phyloP scores from a whole-genome alignment of 2,329 filamentous ascomycete genomes.

The Peltaster fructicola region DNA sequence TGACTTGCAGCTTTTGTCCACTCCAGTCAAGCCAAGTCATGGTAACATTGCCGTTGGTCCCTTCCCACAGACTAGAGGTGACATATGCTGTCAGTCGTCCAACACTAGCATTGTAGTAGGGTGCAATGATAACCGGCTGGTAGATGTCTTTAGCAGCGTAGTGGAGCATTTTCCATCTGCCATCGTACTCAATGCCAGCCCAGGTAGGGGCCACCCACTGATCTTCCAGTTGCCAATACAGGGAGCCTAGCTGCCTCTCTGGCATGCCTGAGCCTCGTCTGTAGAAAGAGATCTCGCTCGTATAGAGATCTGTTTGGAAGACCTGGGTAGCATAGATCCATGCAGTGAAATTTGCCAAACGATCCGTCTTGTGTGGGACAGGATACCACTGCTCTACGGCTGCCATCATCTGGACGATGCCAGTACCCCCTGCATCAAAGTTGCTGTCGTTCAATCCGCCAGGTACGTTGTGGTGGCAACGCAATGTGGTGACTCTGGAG shows the following conservation, averaged over 20 bases:
- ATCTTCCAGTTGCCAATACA: slow-evolving; percentile 51
- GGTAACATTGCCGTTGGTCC: slow-evolving; percentile 27
- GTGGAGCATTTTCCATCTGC: slow-evolving; percentile 45
- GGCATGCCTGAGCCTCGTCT: slow-evolving; percentile 39
- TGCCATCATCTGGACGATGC: slow-evolving; percentile 41
- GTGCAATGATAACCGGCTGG: slow-evolving; percentile 39
- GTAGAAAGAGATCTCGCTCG: slow-evolving; percentile 43
- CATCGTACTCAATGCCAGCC: slow-evolving; percentile 45
- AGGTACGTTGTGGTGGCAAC: slow-evolving; percentile 42
- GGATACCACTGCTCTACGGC: slow-evolving; percentile 41
- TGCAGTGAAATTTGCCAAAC: slow-evolving; percentile 39
- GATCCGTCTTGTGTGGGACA: slow-evolving; percentile 33
- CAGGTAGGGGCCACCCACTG: slow-evolving; percentile 43
- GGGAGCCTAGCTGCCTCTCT: slow-evolving; percentile 39
- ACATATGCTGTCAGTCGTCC: slow-evolving; percentile 36
- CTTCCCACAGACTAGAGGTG: slow-evolving; percentile 39
- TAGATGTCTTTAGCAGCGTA: slow-evolving; percentile 41
- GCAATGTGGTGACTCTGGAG: slow-evolving; percentile 34
- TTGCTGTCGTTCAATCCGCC: slow-evolving; percentile 31
- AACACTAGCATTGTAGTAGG: slow-evolving; percentile 35
- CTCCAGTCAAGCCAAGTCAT: slow-evolving; percentile 35
- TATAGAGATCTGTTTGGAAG: slow-evolving; percentile 47
- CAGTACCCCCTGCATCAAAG: slow-evolving; percentile 24
- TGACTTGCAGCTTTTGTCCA: slow-evolving; percentile 26
- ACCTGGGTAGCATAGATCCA: slow-evolving; percentile 46